Evolutionary conservation across 495 filamentous ascomycete species (phyloP), one percentile per base, ranked within the genome.

Genomic region (Penicillium cataractarum): DNA sequence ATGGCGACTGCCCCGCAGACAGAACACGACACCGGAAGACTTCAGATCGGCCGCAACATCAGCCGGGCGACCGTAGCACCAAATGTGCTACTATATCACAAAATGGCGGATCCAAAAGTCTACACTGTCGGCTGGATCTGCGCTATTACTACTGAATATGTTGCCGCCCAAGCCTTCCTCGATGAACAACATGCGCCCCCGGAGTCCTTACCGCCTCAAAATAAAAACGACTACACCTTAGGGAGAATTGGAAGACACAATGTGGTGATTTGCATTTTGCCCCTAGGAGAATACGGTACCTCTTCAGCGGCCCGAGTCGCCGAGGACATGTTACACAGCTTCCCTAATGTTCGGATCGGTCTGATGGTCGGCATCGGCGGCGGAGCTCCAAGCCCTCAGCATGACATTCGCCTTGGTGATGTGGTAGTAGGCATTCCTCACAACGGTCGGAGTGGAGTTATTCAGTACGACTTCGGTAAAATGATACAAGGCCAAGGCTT

Each of bases 381-480:
- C 4, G 72, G 72, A 1, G 67, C 60, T 4, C 72, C 72, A 17
- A 67, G 65, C 44, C 35, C 33, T 6, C 62, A 62, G 9, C 62
- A 71, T 53, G 69, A 77, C 29, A 60, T 74, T 4, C 68, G 71
- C 10, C 61, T 79, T 6, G 79, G 78, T 15, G 76, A 79, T 64
- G 62, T 79, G 26, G 77, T 81, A 1, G 77, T 83, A 33, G 71
- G 76, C 51, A 61, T 66, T 4, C 74, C 72, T 42, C 24, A 15
- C 10, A 62, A 62, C 19, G 55, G 37, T 1, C 40, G 54, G 32
- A 58, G 74, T 8, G 76, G 78, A 22, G 74, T 82, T 0, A 53
- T 81, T 7, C 75, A 80, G 51, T 81, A 78, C 52, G 74, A 81
- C 48, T 69, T 75, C 49, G 77, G 79, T 1, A 72, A 72, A 29